These are phyloP conservation scores for Penicillium sp. DNA, from an alignment of 2,329 filamentous ascomycete genomes.

Conservation along the genomic window DNA sequence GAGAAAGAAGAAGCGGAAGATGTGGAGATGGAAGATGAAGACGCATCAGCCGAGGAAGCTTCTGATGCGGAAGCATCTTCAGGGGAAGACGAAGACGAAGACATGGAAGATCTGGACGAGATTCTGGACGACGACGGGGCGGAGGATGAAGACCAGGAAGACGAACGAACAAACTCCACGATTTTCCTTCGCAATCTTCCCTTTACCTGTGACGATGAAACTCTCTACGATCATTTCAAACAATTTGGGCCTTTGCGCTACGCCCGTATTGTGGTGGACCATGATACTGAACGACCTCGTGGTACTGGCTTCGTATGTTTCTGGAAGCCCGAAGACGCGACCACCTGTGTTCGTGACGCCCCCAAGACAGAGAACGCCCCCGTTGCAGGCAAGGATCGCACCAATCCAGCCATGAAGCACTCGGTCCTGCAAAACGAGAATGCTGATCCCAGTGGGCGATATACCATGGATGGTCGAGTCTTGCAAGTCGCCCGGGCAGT, in stretches of 20 bases:
- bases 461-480: constrained; percentile 84
- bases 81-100: constrained; percentile 31
- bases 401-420: constrained; percentile 54
- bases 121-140: constrained; percentile 35
- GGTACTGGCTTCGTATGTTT: constrained; percentile 97
- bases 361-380: constrained; percentile 51
- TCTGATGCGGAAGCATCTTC: constrained; percentile 34
- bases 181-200: constrained; percentile 92
- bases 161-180: constrained; percentile 61
- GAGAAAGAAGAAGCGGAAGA: constrained; percentile 34
- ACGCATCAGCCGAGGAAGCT: constrained; percentile 43
- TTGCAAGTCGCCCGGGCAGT: constrained; percentile 81
- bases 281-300: constrained; percentile 73
- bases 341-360: constrained; percentile 67
- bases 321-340: constrained; percentile 67
- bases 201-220: constrained; percentile 77
- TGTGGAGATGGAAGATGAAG: constrained; percentile 53
- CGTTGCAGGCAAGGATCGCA: constrained; percentile 40
- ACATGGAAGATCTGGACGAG: constrained; percentile 7
- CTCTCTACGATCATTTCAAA: constrained; percentile 77
- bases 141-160: constrained; percentile 44
- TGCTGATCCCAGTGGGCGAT: constrained; percentile 72
- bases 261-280: constrained; percentile 84
- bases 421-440: constrained; percentile 85
- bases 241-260: constrained; percentile 85